A percentile compares a stretch with the other conserved stretches of the same genome.
Evolutionary conservation across 2,329 filamentous ascomycete genomes (phyloP).

Genomic region (Paracorniculantispora psalliotae): DNA sequence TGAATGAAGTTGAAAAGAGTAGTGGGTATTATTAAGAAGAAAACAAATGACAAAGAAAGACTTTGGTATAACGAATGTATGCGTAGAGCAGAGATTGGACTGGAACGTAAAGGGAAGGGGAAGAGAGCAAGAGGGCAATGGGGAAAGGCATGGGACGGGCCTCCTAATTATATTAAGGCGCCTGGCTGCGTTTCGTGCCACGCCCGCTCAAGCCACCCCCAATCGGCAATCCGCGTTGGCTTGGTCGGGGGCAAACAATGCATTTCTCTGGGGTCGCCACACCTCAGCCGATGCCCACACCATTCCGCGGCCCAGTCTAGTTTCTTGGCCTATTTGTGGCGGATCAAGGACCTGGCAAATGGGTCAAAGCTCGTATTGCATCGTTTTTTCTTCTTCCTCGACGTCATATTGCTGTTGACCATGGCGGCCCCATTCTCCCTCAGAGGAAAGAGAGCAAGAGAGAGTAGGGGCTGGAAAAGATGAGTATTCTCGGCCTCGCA

Average conservation of each 20-base stretch:
- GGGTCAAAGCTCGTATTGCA: too few relatives aligned
- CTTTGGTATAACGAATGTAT: slow-evolving; percentile 12
- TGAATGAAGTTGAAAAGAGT: slow-evolving; percentile 15
- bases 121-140: not conserved
- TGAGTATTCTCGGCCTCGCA: not conserved
- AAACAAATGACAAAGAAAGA: too few relatives aligned
- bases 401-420: too few relatives aligned
- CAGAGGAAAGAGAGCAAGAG: not conserved
- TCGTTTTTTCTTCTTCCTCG: too few relatives aligned
- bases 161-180: not conserved
- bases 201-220: too few relatives aligned
- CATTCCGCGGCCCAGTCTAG: too few relatives aligned
- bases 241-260: too few relatives aligned
- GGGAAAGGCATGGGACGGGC: not conserved
- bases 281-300: too few relatives aligned
- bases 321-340: too few relatives aligned
- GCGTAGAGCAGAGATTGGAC: slow-evolving; percentile 14
- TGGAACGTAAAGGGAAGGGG: not conserved
- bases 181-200: not conserved
- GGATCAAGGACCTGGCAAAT: too few relatives aligned
- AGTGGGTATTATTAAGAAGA: slow-evolving; percentile 18
- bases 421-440: not conserved
- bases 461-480: not conserved
- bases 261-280: too few relatives aligned
- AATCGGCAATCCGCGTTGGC: not conserved